Conservation (phyloP, 192 early-diverging fungal species). For the Chytriomyces hyalinus region DNA sequence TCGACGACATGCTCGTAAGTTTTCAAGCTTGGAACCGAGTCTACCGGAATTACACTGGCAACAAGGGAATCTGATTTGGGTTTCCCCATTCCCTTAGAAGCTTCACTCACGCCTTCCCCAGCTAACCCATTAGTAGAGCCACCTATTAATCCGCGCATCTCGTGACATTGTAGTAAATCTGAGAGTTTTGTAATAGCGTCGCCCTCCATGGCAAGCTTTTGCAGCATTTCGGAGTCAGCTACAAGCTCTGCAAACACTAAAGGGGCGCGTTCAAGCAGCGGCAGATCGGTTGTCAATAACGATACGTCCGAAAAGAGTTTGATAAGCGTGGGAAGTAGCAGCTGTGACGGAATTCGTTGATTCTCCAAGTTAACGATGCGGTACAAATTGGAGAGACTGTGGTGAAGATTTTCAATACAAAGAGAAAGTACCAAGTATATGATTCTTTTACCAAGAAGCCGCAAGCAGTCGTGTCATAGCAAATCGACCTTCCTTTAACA, state of each 20-base stretch:
- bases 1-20: conserved; percentile 65
- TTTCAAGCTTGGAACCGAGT: conserved; percentile 27
- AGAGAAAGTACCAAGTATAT: background rate
- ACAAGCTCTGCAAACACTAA: conserved; percentile 74
- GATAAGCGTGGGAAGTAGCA: conserved; percentile 72
- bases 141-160: conserved; percentile 8
- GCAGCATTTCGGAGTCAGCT: conserved; percentile 71
- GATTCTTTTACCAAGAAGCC: conserved; percentile 61
- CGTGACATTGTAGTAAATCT: conserved; percentile 40
- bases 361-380: conserved; percentile 63
- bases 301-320: conserved; percentile 65
- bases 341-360: conserved; percentile 55
- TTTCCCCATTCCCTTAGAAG: conserved; percentile 4
- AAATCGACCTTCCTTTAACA: conserved; percentile 66
- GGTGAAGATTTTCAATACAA: background rate
- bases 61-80: background rate
- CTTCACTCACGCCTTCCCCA: background rate
- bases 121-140: background rate
- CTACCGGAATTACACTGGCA: conserved; percentile 31
- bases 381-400: conserved; percentile 69
- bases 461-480: conserved; percentile 73
- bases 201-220: conserved; percentile 76
- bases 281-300: conserved; percentile 20
- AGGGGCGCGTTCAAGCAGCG: conserved; percentile 71
- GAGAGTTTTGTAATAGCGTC: conserved; percentile 72